These are phyloP conservation scores for Zygoascus meyerae DNA, from an alignment of 1,139 yeast genomes.

Conservation along the genomic window DNA sequence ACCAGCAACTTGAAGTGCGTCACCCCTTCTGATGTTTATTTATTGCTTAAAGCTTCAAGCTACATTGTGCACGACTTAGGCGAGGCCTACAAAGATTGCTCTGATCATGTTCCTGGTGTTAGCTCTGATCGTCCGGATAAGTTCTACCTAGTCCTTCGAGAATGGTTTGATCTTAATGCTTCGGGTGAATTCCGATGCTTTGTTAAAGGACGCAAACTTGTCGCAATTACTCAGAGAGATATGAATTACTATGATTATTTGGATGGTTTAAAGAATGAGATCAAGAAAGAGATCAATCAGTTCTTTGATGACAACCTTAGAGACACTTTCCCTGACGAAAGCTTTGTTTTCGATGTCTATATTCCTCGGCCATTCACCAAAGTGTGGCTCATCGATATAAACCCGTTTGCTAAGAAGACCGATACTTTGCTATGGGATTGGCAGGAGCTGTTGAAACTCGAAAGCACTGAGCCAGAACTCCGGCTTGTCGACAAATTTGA, in stretches of 20 bases:
- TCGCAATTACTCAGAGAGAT: constrained; percentile 83
- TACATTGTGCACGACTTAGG: constrained; percentile 81
- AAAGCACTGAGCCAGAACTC: constrained; percentile 41
- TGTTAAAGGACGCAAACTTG: constrained; percentile 52
- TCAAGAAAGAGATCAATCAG: constrained; percentile 45
- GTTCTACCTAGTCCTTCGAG: constrained; percentile 65
- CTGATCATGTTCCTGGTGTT: constrained; percentile 15
- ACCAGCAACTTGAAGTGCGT: constrained; percentile 69
- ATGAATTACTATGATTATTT: constrained; percentile 73
- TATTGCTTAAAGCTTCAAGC: constrained; percentile 78
- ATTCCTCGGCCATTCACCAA: constrained; percentile 66
- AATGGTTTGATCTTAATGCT: constrained; percentile 80
- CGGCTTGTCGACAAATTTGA: constrained; percentile 64
- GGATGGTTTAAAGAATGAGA: constrained; percentile 40
- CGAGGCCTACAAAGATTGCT: constrained; percentile 52
- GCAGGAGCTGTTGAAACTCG: constrained; percentile 55
- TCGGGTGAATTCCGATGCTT: constrained; percentile 88
- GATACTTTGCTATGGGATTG: constrained; percentile 77
- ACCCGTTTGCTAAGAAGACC: constrained; percentile 74
- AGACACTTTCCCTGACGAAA: constrained; percentile 47
- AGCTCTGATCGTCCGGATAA: constrained; percentile 24
- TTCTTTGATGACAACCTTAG: constrained; percentile 50
- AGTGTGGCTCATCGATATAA: constrained; percentile 71
- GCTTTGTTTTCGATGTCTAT: constrained; percentile 73
- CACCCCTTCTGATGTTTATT: constrained; percentile 65